Evolutionary conservation across 2,329 filamentous ascomycete species (phyloP).

Genomic region (Pseudonectria buxi): DNA sequence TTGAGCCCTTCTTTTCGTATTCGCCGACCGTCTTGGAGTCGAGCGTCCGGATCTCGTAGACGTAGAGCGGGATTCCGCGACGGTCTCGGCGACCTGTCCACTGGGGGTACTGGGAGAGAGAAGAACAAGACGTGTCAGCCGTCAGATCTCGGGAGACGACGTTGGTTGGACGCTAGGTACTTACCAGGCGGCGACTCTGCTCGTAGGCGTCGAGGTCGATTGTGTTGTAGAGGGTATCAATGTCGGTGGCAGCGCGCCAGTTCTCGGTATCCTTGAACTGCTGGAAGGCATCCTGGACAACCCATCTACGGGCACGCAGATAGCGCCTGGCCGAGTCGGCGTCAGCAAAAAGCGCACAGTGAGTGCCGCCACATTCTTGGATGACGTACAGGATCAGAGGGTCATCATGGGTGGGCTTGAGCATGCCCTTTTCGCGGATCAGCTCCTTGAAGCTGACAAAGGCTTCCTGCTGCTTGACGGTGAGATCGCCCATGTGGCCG

Average conservation of each 20-base stretch:
- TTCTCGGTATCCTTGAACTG: slow-evolving; percentile 87
- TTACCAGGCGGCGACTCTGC: slow-evolving; percentile 66
- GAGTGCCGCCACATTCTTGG: no score
- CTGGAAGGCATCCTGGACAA: slow-evolving; percentile 65
- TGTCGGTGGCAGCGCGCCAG: slow-evolving; percentile 74
- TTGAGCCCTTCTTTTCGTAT: slow-evolving; percentile 63
- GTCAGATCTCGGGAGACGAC: no score
- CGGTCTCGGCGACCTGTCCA: slow-evolving; percentile 89
- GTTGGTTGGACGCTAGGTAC: no score
- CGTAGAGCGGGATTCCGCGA: slow-evolving; percentile 84
- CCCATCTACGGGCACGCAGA: slow-evolving; percentile 76
- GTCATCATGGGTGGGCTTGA: slow-evolving; percentile 64
- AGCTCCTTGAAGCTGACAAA: slow-evolving; percentile 66
- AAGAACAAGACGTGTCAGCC: slow-evolving; percentile 3
- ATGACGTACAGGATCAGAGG: slow-evolving; percentile 59
- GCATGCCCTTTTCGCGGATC: slow-evolving; percentile 58
- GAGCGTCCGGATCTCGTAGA: slow-evolving; percentile 79
- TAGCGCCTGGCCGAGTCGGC: slow-evolving; percentile 57
- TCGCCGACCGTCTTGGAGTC: slow-evolving; percentile 73
- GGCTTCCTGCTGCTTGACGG: slow-evolving; percentile 57
- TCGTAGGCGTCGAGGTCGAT: slow-evolving; percentile 84
- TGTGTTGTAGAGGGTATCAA: slow-evolving; percentile 74
- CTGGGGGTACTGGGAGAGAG: slow-evolving; percentile 67
- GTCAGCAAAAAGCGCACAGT: slow-evolving; percentile 8
- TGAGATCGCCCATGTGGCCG: slow-evolving; percentile 78